Evolutionary conservation across 2,329 filamentous ascomycete species (phyloP), one percentile per base, ranked within the genome.

Genomic region (Calonectria honghensis): DNA sequence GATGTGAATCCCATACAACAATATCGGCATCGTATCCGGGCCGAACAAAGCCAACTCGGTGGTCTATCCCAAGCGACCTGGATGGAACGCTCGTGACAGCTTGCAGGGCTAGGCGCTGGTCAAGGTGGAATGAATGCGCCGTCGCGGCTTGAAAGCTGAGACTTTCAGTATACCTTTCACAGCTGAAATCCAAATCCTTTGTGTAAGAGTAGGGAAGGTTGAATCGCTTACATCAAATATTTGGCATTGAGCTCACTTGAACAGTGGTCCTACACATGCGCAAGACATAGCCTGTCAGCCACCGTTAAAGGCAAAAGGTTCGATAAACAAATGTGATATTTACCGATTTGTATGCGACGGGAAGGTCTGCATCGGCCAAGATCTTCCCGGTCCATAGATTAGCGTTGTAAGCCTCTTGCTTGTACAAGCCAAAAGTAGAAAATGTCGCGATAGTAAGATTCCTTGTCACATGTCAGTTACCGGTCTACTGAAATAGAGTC

Each of bases 21-120:
- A 90, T 77, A 72, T 90, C 88, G 18, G 88, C 88, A 77, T 90
- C 88, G 72, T 88, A 89, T 5, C 88, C 87, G 4, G 85, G 78
- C 18, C 84, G 83, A 11, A 82, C 82, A 72, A 86, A 88, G 3
- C 88, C 88, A 4, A 89, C 83, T 2, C 88, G 84, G 72, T 87
- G 81, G 57, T 85, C 84, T 32, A 87, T 81, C 41, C 86, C 84
- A 2, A 89, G 78, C 3, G 86, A 85, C 14, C 82, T 83, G 6
- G 88, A 88, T 5, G 88, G 88, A 1, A 88, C 82, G 4, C 86
- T 88, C 0, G 87, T 89, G 7, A 89, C 85, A 73, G 67, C 16
- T 6, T 45, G 51, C 31, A 69, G 20, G 14, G 67, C 52, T 18
- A n/a, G n/a, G 1, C 32, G 4, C 20, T 48, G 29, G 3, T 54